Evolutionary conservation across 2,329 filamentous ascomycete genomes (phyloP), one percentile per base, ranked within the genome.

Genomic region (Nemania sp.): DNA sequence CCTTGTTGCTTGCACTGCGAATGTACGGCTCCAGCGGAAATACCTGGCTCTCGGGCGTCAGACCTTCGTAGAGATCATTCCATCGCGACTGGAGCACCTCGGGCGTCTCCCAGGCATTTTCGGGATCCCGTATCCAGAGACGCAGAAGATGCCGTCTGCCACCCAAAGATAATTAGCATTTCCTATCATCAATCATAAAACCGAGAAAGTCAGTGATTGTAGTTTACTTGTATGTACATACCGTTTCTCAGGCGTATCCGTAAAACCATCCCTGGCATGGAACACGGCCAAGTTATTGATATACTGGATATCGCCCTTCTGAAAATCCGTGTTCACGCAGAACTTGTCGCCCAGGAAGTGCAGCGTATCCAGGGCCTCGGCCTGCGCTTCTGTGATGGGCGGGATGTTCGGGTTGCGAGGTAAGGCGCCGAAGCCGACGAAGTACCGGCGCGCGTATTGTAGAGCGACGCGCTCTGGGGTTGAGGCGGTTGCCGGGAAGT

Each of bases 391-490:
- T 0, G 76, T 78, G 53, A 81, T 78, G 14, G 83, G 76, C 11
- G 84, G 83, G 44, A 88, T 81, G 17, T 76, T 65, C 1, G 72
- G 52, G 6, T 74, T 79, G 41, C 83, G 74, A 3, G 82, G 81
- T 1, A 83, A 71, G 0, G 75, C 75, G 57, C 77, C 75, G 62
- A 80, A 86, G 2, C 85, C 73, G 47, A 82, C 83, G 59, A 86
- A 86, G 22, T 71, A 73, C 1, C 83, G 76, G 2, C 84, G 77
- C 0, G 79, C 80, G 58, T 86, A 87, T 57, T 86, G 82, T 24
- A 87, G 76, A 6, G 82, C 68, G 1, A 86, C 67, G 1, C 81
- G 75, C 61, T 86, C 78, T 0, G 81, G 79, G 0, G 66, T 64
- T 1, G 65, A 67, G 0, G 60, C 68, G 0, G 73, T 78, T 8